phyloP scores from a whole-genome alignment of 306 rosid genomes.

The Trichosanthes cucumerina region DNA sequence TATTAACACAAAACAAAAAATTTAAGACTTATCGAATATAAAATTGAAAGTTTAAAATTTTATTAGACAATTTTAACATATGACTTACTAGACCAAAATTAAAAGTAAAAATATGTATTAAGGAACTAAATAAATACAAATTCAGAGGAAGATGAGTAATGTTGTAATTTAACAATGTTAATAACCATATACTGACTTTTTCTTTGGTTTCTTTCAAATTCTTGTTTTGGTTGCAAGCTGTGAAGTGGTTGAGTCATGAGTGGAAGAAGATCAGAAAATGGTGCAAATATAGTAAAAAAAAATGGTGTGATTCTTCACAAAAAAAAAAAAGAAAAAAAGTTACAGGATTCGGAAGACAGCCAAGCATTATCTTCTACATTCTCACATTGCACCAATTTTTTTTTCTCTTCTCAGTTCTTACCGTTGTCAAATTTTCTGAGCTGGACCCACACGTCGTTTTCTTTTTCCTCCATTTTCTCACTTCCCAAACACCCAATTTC shows the following conservation, averaged over 20 bases:
- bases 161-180: too few species aligned
- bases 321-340: too few species aligned
- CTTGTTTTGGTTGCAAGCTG: not conserved
- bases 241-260: not conserved
- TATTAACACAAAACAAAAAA: too few species aligned
- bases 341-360: not conserved
- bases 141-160: too few species aligned
- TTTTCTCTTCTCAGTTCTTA: not conserved
- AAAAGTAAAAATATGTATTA: too few species aligned
- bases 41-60: too few species aligned
- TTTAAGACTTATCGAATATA: too few species aligned
- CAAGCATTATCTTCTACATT: not conserved
- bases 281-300: not conserved
- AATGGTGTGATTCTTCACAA: not conserved
- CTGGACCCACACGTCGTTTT: slow-evolving; percentile 15
- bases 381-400: too few species aligned
- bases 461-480: not conserved
- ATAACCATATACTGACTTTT: too few species aligned
- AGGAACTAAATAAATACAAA: too few species aligned
- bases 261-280: not conserved
- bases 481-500: not conserved
- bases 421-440: not conserved
- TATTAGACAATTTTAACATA: too few species aligned
- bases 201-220: not conserved
- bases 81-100: too few species aligned